Evolutionary conservation across 306 rosid genomes (phyloP), one percentile per base, ranked within the genome.

Genomic region (Acacia crassicarpa): DNA sequence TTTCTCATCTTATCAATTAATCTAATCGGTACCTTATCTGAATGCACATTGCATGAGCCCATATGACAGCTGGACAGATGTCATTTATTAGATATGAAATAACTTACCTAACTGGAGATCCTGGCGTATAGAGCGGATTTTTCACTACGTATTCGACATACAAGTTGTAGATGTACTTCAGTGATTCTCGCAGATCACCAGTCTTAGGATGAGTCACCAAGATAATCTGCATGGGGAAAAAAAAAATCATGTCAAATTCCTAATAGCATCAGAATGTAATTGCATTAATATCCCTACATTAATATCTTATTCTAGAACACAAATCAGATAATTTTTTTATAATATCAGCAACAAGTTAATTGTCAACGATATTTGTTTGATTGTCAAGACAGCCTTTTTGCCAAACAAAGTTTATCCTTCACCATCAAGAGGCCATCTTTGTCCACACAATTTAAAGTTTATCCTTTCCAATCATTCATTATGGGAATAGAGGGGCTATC

Each of bases 191-290:
- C n/a, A 93, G 83, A 74, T 93, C 99, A 61, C 98, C 88, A 43
- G 96, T 93, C 89, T 94, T 85, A 40, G 97, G 97, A 91, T 95
- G 95, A 79, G 98, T 95, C 65, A 95, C 93, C 90, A 95, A 86
- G 73, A 95, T 93, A 74, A 95, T 87, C 99, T 95, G 91, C 84
- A 87, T 22, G 68, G 22, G 59, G n/a, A n/a, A n/a, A 62, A 51
- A 51, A 51, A 38, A 51, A 80, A 84, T 46, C 48, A 17, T 43
- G 72, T 46, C n/a, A 51, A 71, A 49, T 35, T 81, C 65, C 78
- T 40, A 71, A 61, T 48, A 67, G 51, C 27, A 30, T 23, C 82
- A 15, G 5, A 6, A 75, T 38, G 51, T 74, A 71, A 56, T 30
- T 20, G 27, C 15, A 66, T 30, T 40, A 66, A 58, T 19, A 66